Conservation (phyloP, 1,284 basidiomycete species). For the Rhodotorula sp. region DNA sequence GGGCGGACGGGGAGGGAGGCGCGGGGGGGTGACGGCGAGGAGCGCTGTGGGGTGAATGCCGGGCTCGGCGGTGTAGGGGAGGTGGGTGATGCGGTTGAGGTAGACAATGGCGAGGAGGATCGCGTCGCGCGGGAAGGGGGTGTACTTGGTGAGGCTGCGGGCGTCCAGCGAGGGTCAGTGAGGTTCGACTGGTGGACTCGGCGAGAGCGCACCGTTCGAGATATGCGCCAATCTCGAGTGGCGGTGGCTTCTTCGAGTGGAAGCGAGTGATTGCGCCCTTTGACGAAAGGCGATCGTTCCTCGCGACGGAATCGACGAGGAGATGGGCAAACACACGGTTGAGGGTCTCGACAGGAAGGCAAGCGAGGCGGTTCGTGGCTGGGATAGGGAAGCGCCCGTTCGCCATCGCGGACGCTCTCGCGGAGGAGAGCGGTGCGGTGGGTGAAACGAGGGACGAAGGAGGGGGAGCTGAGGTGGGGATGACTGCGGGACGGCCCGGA, state of each 20-base stretch:
- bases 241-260: slow-evolving; percentile 37
- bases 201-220: slow-evolving; percentile 24
- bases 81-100: slow-evolving; percentile 37
- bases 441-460: background rate
- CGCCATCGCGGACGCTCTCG: slow-evolving; percentile 3
- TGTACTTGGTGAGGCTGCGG: slow-evolving; percentile 28
- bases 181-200: background rate
- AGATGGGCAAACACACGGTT: slow-evolving; percentile 11
- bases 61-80: slow-evolving; percentile 16
- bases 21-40: background rate
- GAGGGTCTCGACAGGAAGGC: slow-evolving; percentile 26
- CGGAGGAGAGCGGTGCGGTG: background rate
- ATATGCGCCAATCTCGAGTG: slow-evolving; percentile 22
- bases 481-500: too few relatives aligned
- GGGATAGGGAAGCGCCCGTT: slow-evolving; percentile 8
- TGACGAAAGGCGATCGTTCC: slow-evolving; percentile 25
- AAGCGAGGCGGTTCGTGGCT: slow-evolving; percentile 12
- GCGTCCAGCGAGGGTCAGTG: too few relatives aligned
- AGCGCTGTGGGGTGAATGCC: slow-evolving; percentile 7
- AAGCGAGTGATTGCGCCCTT: slow-evolving; percentile 33
- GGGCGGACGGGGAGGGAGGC: background rate
- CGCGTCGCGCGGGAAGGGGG: slow-evolving; percentile 40
- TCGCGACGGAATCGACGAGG: background rate
- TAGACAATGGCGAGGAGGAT: slow-evolving; percentile 34
- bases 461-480: background rate